Percentiles rank a stretch among this genome's conserved stretches.
Evolutionary conservation across 306 rosid species (phyloP).

Genomic region (Neltuma alba): DNA sequence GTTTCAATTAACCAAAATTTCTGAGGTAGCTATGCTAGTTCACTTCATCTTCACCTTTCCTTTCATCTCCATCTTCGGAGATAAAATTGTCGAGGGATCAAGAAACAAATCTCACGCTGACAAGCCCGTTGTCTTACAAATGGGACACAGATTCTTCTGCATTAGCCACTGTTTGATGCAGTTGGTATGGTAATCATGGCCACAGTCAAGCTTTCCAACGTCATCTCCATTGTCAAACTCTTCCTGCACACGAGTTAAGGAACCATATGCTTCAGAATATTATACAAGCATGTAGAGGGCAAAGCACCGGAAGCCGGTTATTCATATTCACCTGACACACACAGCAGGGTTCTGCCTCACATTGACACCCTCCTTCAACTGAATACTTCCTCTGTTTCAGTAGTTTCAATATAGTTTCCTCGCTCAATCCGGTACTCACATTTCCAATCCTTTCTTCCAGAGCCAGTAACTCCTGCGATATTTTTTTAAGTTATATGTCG

Average conservation of each 20-base stretch:
- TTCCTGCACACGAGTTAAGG: slow-evolving; percentile 63
- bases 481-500: background rate
- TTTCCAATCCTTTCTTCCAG: slow-evolving; percentile 97
- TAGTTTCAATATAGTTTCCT: slow-evolving; percentile 60
- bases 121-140: slow-evolving; percentile 90
- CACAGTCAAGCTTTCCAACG: slow-evolving; percentile 80
- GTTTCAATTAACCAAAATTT: slow-evolving; percentile 43
- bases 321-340: slow-evolving; percentile 81
- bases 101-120: slow-evolving; percentile 49
- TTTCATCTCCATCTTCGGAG: slow-evolving; percentile 23
- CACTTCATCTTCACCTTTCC: slow-evolving; percentile 2
- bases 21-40: slow-evolving; percentile 37
- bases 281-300: background rate
- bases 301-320: background rate
- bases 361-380: slow-evolving; percentile 43
- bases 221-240: slow-evolving; percentile 66
- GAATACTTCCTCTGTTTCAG: slow-evolving; percentile 63
- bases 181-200: slow-evolving; percentile 73
- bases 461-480: slow-evolving; percentile 80
- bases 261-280: background rate
- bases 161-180: slow-evolving; percentile 90
- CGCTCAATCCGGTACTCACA: slow-evolving; percentile 86
- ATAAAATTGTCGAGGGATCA: slow-evolving; percentile 39
- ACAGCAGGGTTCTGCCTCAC: slow-evolving; percentile 85
- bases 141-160: slow-evolving; percentile 91